phyloP scores from a whole-genome alignment of 345 rosid genomes.

The Eucalyptus polyanthemos region DNA sequence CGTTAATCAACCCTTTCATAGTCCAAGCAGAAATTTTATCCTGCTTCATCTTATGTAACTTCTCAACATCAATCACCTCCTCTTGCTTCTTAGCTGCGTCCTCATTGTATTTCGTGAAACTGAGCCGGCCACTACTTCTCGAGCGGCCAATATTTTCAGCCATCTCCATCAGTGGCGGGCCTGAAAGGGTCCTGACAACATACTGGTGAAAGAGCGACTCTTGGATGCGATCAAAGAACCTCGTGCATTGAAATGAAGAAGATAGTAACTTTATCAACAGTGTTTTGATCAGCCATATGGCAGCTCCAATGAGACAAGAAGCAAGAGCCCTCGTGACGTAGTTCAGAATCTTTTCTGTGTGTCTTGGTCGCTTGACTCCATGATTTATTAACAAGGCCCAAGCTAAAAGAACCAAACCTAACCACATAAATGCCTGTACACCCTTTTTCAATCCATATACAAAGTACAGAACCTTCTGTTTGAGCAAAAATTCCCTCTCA shows the following conservation, averaged over 20 bases:
- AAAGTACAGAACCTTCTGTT: slow-evolving; percentile 58
- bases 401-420: slow-evolving; percentile 35
- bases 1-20: slow-evolving; percentile 49
- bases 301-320: slow-evolving; percentile 38
- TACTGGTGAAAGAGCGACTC: slow-evolving; percentile 70
- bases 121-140: slow-evolving; percentile 23
- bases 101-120: slow-evolving; percentile 19
- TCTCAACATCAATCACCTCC: slow-evolving; percentile 53
- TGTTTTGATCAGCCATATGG: slow-evolving; percentile 46
- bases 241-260: slow-evolving; percentile 38
- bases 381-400: slow-evolving; percentile 44
- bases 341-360: slow-evolving; percentile 18
- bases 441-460: slow-evolving; percentile 47
- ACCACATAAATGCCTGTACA: slow-evolving; percentile 47
- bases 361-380: slow-evolving; percentile 29
- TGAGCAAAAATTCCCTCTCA: slow-evolving; percentile 47
- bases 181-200: slow-evolving; percentile 47
- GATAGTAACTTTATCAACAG: slow-evolving; percentile 40
- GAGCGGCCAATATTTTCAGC: slow-evolving; percentile 13
- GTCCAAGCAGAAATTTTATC: slow-evolving; percentile 68
- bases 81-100: slow-evolving; percentile 15
- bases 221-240: slow-evolving; percentile 67
- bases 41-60: slow-evolving; percentile 48
- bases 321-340: slow-evolving; percentile 35
- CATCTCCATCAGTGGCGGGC: slow-evolving; percentile 52